Evolutionary conservation across 495 filamentous ascomycete species (phyloP).

Genomic region (Penicillium crystallinum): DNA sequence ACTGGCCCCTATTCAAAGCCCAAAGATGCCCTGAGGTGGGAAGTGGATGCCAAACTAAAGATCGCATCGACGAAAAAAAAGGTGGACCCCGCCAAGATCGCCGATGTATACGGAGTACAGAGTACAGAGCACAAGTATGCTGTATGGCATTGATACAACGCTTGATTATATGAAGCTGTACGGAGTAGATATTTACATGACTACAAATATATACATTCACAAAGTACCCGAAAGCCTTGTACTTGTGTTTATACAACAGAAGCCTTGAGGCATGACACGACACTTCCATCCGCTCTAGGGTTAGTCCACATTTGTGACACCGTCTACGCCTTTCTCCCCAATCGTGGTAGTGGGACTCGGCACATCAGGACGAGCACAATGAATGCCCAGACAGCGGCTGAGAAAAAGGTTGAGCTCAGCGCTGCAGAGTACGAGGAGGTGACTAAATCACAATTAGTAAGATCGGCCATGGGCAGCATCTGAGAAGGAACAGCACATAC

Average conservation of each 20-base stretch:
- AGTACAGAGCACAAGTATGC: no score
- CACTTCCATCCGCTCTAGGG: neutral
- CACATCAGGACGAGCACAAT: slow-evolving; percentile 47
- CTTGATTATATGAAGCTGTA: neutral
- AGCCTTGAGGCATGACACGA: neutral
- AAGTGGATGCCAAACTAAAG: slow-evolving; percentile 2
- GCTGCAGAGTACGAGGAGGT: slow-evolving; percentile 54
- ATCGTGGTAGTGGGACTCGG: slow-evolving; percentile 48
- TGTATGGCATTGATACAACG: no score
- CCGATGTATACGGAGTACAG: neutral
- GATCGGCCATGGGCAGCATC: neutral
- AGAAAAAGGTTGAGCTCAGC: slow-evolving; percentile 51
- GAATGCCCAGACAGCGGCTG: slow-evolving; percentile 44
- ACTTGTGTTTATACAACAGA: neutral
- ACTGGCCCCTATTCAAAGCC: neutral
- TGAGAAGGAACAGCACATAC: slow-evolving; percentile 22
- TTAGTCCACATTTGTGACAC: neutral
- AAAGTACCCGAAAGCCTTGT: no score
- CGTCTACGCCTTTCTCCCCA: slow-evolving; percentile 37
- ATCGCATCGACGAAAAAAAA: neutral
- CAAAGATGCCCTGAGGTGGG: neutral
- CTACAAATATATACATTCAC: neutral
- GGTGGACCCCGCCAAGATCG: slow-evolving; percentile 6
- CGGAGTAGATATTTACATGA: neutral
- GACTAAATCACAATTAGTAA: slow-evolving; percentile 36